Percentiles rank a stretch among this genome's conserved stretches.
Evolutionary conservation across 176 grass and related monocot genomes (phyloP).

Genomic region (Carex parvula): DNA sequence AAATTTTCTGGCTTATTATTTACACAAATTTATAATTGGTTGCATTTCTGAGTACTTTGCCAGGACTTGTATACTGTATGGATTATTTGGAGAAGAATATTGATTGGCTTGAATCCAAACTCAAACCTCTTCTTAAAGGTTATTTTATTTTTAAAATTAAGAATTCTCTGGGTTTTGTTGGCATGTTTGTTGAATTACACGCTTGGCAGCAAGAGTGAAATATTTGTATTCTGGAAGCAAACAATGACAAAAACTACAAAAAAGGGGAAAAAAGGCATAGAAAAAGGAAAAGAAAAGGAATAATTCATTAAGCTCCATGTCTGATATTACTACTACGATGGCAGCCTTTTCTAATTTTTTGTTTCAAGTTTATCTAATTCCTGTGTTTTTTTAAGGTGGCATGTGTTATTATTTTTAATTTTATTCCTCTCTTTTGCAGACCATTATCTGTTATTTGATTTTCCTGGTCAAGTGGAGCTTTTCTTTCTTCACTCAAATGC

Average conservation of each 20-base stretch:
- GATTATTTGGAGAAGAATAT: slow-evolving; percentile 98
- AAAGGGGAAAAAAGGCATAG: background rate
- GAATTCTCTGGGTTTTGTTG: background rate
- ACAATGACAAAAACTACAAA: background rate
- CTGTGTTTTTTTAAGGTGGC: background rate
- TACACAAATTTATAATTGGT: background rate
- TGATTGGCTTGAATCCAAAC: slow-evolving; percentile 77
- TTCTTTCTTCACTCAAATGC: slow-evolving; percentile 96
- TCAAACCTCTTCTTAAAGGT: slow-evolving; percentile 93
- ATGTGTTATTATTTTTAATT: background rate
- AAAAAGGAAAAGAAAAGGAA: background rate
- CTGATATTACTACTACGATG: background rate
- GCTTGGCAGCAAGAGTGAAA: background rate
- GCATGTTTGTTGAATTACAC: background rate
- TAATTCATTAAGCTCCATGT: background rate
- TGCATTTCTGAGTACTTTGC: background rate
- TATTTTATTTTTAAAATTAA: slow-evolving; percentile 46
- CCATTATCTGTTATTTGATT: slow-evolving; percentile 96
- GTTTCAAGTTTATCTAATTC: background rate
- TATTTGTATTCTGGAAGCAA: background rate
- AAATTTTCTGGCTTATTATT: background rate
- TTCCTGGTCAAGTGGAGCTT: slow-evolving; percentile 96
- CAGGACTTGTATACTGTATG: slow-evolving; percentile 97
- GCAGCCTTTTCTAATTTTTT: background rate
- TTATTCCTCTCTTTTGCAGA: slow-evolving; percentile 34